A percentile compares a stretch with the other conserved stretches of the same genome.
These are phyloP conservation scores for Lentinula aciculospora DNA, from an alignment of 768 basidiomycete genomes.

Conservation along the genomic window DNA sequence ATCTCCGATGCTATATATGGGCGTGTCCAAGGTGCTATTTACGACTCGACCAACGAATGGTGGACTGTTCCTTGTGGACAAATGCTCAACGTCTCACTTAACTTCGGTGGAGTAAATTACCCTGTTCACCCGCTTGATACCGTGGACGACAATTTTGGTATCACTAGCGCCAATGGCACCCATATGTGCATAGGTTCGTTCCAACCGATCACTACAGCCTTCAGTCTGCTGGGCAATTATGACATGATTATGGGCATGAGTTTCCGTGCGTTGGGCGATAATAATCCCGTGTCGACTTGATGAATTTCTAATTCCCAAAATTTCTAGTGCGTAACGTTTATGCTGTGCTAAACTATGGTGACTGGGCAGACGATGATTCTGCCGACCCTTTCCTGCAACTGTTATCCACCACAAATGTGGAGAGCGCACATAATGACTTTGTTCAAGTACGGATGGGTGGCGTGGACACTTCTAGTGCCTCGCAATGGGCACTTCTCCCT, in stretches of 20 bases:
- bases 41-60: constrained; percentile 44
- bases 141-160: constrained; percentile 52
- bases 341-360: constrained; percentile 66
- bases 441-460: constrained; percentile 56
- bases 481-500: constrained; percentile 58
- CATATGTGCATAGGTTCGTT: constrained; percentile 69
- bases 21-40: constrained; percentile 67
- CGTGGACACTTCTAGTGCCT: constrained; percentile 45
- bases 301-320: constrained; percentile 5
- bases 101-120: constrained; percentile 62
- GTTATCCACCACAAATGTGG: constrained; percentile 48
- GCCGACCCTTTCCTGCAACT: constrained; percentile 67
- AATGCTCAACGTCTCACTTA: constrained; percentile 64
- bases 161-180: constrained; percentile 41
- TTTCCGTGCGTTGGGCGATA: constrained; percentile 51
- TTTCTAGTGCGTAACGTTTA: constrained; percentile 69
- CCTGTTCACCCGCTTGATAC: constrained; percentile 74
- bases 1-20: constrained; percentile 80
- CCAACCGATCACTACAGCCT: constrained; percentile 79
- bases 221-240: constrained; percentile 71
- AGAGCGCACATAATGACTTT: constrained; percentile 59
- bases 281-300: neutral
- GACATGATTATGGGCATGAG: constrained; percentile 83
- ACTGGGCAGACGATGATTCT: constrained; percentile 49
- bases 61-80: constrained; percentile 78